Percentiles rank a stretch among this genome's conserved stretches.
Conservation (phyloP, 441 rosid genomes). For the Kokia cookei region DNA sequence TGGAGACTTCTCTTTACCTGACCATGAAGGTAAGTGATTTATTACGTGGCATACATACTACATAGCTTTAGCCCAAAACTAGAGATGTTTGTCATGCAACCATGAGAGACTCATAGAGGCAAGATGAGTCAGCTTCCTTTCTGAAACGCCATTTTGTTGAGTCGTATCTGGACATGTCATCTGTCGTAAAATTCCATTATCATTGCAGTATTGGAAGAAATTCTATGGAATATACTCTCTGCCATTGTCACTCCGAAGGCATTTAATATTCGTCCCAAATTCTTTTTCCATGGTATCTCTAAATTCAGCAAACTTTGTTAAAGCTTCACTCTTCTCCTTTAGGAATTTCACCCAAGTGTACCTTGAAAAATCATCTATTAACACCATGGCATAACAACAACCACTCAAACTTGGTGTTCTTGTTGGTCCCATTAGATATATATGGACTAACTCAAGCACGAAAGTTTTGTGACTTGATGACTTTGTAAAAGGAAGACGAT, state of each 20-base stretch:
- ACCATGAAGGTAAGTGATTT: neutral
- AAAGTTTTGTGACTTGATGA: neutral
- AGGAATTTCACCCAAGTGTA: neutral
- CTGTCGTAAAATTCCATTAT: neutral
- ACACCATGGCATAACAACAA: neutral
- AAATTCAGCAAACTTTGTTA: neutral
- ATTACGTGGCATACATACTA: neutral
- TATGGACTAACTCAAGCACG: neutral
- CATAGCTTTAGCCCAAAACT: slow-evolving; percentile 6
- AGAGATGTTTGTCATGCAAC: neutral
- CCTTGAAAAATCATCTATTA: neutral
- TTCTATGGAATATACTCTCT: neutral
- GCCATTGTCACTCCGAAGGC: neutral
- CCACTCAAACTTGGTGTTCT: neutral
- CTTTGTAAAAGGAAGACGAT: neutral
- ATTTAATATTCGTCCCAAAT: neutral
- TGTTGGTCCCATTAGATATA: neutral
- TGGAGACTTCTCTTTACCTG: neutral
- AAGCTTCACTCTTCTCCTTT: neutral
- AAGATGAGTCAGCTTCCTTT: neutral
- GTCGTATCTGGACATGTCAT: neutral
- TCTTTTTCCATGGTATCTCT: neutral
- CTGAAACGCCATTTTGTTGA: neutral
- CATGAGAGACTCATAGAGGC: neutral
- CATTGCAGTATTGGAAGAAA: neutral